Conservation (phyloP, 1,284 basidiomycete species). For the Cutaneotrichosporon sp. region DNA sequence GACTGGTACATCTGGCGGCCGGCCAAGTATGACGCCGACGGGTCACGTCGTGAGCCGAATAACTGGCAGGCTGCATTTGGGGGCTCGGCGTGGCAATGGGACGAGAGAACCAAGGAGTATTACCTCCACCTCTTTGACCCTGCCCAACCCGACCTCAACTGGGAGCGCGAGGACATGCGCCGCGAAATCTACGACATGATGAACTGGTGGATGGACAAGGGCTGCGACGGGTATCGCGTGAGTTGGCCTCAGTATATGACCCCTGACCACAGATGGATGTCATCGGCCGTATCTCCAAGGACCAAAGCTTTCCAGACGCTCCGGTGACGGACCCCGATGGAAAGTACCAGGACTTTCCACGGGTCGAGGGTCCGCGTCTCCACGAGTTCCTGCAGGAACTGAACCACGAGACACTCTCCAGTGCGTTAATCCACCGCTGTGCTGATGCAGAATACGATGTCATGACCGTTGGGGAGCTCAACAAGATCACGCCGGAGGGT, state of each 20-base stretch:
- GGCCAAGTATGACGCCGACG: slow-evolving; percentile 41
- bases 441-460: slow-evolving; percentile 7
- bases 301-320: slow-evolving; percentile 64
- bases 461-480: slow-evolving; percentile 44
- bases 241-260: not conserved
- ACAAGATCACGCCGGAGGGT: slow-evolving; percentile 57
- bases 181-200: slow-evolving; percentile 52
- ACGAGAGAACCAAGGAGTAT: slow-evolving; percentile 54
- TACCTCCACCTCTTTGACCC: slow-evolving; percentile 54
- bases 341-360: slow-evolving; percentile 60
- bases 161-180: slow-evolving; percentile 49
- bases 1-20: slow-evolving; percentile 56
- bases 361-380: slow-evolving; percentile 64
- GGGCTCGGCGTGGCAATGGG: slow-evolving; percentile 54
- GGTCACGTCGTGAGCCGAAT: slow-evolving; percentile 49
- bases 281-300: slow-evolving; percentile 26
- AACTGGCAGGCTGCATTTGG: slow-evolving; percentile 56
- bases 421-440: not conserved
- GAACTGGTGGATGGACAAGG: slow-evolving; percentile 56
- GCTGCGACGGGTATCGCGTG: slow-evolving; percentile 55
- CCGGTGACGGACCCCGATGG: slow-evolving; percentile 58
- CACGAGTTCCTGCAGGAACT: slow-evolving; percentile 70
- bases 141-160: slow-evolving; percentile 49
- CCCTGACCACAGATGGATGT: slow-evolving; percentile 11
- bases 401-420: slow-evolving; percentile 59